These are phyloP conservation scores for Proteromonas lacertae DNA, from an alignment of 352 stramenopile genomes.

Conservation along the genomic window DNA sequence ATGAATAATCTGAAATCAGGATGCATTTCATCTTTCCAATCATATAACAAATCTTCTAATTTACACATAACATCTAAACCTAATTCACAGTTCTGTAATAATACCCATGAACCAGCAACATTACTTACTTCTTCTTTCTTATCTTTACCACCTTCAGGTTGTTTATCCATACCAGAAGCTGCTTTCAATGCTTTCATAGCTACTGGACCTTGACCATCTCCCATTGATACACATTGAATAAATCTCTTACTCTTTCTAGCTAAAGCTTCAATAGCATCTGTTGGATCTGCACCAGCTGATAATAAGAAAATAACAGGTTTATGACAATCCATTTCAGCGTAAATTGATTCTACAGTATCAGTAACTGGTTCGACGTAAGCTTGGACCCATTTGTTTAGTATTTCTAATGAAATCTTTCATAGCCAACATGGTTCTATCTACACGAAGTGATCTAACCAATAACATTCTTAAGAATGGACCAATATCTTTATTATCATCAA, in stretches of 20 bases:
- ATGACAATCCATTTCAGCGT: conserved; percentile 37
- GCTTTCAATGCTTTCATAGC: conserved; percentile 29
- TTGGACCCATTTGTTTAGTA: conserved; percentile 30
- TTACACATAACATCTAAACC: conserved; percentile 65
- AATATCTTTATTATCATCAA: conserved; percentile 29
- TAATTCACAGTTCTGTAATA: conserved; percentile 69
- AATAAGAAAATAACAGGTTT: conserved; percentile 68
- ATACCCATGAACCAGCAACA: conserved; percentile 54
- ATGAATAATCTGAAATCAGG: conserved; percentile 60
- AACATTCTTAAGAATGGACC: conserved; percentile 42
- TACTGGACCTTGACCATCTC: conserved; percentile 64
- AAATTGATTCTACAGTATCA: conserved; percentile 66
- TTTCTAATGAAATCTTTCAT: conserved; percentile 66
- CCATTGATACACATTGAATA: conserved; percentile 58
- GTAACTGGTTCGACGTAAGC: conserved; percentile 60
- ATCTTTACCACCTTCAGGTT: too few relatives aligned
- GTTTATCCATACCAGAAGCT: not conserved
- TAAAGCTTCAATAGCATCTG: conserved; percentile 53
- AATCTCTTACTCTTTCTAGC: conserved; percentile 51
- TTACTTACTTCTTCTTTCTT: conserved; percentile 7
- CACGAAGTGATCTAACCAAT: conserved; percentile 47
- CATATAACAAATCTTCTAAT: conserved; percentile 37
- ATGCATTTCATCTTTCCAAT: conserved; percentile 26
- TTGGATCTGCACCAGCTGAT: conserved; percentile 66
- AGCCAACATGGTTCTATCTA: conserved; percentile 56